A percentile compares a stretch with the other conserved stretches of the same genome.
Evolutionary conservation across 352 stramenopile genomes (phyloP).

Genomic region (Phytopythium litorale): DNA sequence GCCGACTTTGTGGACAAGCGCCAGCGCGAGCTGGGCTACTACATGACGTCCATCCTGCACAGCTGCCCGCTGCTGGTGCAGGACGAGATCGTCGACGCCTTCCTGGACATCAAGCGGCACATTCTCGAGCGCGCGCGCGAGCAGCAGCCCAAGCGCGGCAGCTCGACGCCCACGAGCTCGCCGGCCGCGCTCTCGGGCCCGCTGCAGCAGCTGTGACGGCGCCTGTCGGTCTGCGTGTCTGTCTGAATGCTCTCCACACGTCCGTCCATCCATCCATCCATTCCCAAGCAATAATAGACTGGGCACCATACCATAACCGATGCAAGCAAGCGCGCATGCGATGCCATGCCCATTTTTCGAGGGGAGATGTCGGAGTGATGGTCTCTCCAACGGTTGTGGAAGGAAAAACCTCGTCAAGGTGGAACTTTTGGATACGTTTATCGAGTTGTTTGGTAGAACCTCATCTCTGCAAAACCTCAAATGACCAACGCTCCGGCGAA

Average conservation of each 20-base stretch:
- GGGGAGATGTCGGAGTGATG: conserved; percentile 5
- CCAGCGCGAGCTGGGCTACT: conserved; percentile 83
- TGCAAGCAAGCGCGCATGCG: neutral
- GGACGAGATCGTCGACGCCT: conserved; percentile 86
- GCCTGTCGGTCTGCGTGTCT: neutral
- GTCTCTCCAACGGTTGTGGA: neutral
- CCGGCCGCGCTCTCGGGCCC: conserved; percentile 6
- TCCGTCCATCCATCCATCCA: neutral
- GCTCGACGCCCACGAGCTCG: conserved; percentile 18
- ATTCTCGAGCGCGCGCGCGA: conserved; percentile 67
- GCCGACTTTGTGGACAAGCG: conserved; percentile 86
- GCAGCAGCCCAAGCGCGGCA: conserved; percentile 29
- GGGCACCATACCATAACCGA: neutral
- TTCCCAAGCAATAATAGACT: neutral
- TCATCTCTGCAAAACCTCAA: conserved; percentile 14
- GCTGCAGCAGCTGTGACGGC: conserved; percentile 9
- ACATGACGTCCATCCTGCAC: conserved; percentile 84
- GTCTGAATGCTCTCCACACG: neutral
- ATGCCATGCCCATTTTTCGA: neutral
- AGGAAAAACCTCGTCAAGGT: conserved; percentile 9
- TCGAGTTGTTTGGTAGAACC: conserved; percentile 7
- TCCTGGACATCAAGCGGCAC: conserved; percentile 86
- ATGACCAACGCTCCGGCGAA: conserved; percentile 33
- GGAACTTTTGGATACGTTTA: conserved; percentile 12
- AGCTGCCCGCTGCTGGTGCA: conserved; percentile 71